These are phyloP conservation scores for Exophiala sideris DNA, from an alignment of 2,329 filamentous ascomycete species.

Conservation along the genomic window DNA sequence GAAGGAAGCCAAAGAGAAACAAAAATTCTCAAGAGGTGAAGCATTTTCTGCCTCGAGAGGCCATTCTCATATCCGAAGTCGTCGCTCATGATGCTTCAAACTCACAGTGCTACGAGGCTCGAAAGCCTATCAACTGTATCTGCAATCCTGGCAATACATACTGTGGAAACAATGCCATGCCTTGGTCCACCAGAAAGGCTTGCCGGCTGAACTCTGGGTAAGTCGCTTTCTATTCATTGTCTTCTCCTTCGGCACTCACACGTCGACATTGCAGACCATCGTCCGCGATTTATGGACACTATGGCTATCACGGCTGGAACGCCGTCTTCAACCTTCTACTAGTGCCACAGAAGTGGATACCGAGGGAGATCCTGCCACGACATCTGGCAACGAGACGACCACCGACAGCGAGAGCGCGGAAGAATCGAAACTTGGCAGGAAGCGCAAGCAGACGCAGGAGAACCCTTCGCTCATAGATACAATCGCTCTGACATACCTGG, in stretches of 20 bases:
- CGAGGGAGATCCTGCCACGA: conserved; percentile 8
- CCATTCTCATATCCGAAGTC: conserved; percentile 2
- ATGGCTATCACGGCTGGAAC: conserved; percentile 57
- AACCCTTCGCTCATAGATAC: conserved; percentile 69
- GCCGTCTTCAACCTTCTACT: conserved; percentile 26
- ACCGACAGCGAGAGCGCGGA: conserved; percentile 25
- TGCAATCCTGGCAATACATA: conserved; percentile 80
- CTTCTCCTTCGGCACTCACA: neutral
- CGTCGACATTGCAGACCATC: conserved; percentile 44
- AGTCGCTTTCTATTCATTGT: neutral
- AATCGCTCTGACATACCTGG: conserved; percentile 76
- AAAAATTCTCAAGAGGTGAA: conserved; percentile 51
- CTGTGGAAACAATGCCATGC: conserved; percentile 76
- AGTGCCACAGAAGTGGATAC: neutral
- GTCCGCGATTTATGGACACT: conserved; percentile 84
- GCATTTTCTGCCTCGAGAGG: neutral
- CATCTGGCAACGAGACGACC: conserved; percentile 39
- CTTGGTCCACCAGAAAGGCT: conserved; percentile 63
- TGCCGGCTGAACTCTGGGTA: conserved; percentile 72
- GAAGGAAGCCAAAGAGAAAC: conserved; percentile 54
- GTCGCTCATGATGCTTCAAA: conserved; percentile 34
- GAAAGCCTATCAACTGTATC: conserved; percentile 70
- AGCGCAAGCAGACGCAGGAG: conserved; percentile 35
- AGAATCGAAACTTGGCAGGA: conserved; percentile 33
- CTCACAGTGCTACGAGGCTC: conserved; percentile 55